These are phyloP conservation scores for Fusarium globosum DNA, from an alignment of 2,329 filamentous ascomycete genomes.

Conservation along the genomic window DNA sequence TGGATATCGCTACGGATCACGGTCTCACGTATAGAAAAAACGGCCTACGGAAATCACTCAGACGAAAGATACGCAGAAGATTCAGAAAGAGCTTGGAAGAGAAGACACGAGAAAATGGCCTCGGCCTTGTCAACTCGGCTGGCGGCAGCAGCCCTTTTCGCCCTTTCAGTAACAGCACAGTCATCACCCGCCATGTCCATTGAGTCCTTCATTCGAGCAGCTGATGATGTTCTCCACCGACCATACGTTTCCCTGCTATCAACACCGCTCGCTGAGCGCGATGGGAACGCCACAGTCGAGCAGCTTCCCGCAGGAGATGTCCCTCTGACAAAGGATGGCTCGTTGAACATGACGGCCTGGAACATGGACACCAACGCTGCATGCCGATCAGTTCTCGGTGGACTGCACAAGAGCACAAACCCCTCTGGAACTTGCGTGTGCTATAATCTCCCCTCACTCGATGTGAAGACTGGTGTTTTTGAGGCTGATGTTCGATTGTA, in stretches of 20 bases:
- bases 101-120: conserved; percentile 30
- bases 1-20: conserved; percentile 7
- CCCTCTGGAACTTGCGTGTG: conserved; percentile 82
- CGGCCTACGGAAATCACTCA: conserved; percentile 4
- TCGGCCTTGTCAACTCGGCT: conserved; percentile 35
- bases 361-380: conserved; percentile 65
- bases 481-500: conserved; percentile 82
- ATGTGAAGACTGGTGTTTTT: conserved; percentile 76
- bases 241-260: conserved; percentile 44
- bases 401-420: conserved; percentile 71
- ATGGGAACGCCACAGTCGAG: conserved; percentile 27
- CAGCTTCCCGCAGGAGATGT: conserved; percentile 43
- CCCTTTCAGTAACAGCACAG: conserved; percentile 35
- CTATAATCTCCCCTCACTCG: conserved; percentile 81
- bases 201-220: conserved; percentile 37
- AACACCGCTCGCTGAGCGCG: conserved; percentile 32
- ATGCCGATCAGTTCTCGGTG: conserved; percentile 67
- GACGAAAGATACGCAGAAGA: conserved; percentile 6
- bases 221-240: conserved; percentile 47
- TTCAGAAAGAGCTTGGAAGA: conserved; percentile 9
- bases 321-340: conserved; percentile 55
- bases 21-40: conserved; percentile 7
- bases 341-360: conserved; percentile 68
- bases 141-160: conserved; percentile 31
- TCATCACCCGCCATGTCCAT: conserved; percentile 11